A percentile compares a stretch with the other conserved stretches of the same genome.
Evolutionary conservation across 1,139 yeast species (phyloP).

Genomic region (Nakaseomyces uthaithaninus): DNA sequence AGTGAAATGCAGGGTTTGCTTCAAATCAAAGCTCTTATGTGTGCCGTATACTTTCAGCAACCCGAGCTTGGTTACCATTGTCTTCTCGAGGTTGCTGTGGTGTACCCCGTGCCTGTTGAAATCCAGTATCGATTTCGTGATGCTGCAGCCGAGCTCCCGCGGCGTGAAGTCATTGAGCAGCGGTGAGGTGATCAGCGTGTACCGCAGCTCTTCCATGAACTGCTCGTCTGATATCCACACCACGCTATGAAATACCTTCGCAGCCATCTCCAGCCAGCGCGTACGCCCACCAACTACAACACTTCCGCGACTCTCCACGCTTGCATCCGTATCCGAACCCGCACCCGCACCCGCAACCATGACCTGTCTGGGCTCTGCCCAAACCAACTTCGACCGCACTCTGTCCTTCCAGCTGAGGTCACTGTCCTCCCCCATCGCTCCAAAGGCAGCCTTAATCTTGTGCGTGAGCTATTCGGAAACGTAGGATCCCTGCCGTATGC

Average conservation of each 20-base stretch:
- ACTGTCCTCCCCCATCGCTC: too few relatives aligned
- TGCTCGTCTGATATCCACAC: constrained; percentile 5
- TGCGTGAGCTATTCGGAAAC: too few relatives aligned
- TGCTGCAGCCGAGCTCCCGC: background rate
- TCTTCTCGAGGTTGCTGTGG: background rate
- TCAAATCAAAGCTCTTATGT: background rate
- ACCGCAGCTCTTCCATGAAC: constrained; percentile 2
- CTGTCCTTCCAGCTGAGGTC: too few relatives aligned
- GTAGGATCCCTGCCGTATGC: too few relatives aligned
- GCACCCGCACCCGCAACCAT: too few relatives aligned
- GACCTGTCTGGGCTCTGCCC: too few relatives aligned
- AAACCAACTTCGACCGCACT: too few relatives aligned
- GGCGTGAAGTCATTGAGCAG: constrained; percentile 1
- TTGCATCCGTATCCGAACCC: too few relatives aligned
- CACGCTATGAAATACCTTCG: background rate
- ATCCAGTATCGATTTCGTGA: constrained; percentile 1
- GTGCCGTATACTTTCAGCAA: background rate
- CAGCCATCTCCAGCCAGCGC: background rate
- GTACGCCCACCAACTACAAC: too few relatives aligned
- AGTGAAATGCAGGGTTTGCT: background rate
- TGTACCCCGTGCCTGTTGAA: background rate
- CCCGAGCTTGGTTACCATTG: background rate
- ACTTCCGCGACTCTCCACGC: too few relatives aligned
- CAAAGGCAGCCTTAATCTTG: too few relatives aligned
- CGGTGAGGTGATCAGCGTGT: constrained; percentile 3